Evolutionary conservation across 352 stramenopile species (phyloP).

Genomic region (Globisporangium mamillatum): DNA sequence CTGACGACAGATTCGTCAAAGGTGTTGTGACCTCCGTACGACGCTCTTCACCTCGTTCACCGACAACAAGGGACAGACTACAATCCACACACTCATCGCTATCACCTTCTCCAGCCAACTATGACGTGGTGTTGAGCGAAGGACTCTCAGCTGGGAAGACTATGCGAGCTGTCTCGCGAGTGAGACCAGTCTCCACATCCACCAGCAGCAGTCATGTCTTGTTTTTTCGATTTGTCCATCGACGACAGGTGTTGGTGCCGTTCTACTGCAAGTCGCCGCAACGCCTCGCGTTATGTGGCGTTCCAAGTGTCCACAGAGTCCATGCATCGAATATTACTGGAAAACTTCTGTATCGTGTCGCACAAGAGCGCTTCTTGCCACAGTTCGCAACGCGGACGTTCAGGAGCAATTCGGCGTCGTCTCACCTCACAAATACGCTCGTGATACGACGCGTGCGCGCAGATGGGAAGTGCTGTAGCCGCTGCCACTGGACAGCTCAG

Average conservation of each 20-base stretch:
- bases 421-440: slow-evolving; percentile 21
- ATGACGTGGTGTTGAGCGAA: slow-evolving; percentile 25
- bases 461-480: slow-evolving; percentile 41
- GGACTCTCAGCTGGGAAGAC: slow-evolving; percentile 11
- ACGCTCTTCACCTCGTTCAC: slow-evolving; percentile 5
- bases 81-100: not conserved
- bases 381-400: slow-evolving; percentile 5
- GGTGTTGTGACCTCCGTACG: slow-evolving; percentile 11
- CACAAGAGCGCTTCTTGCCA: slow-evolving; percentile 19
- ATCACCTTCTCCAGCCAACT: not conserved
- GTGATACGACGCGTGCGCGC: slow-evolving; percentile 40
- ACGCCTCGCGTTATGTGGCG: slow-evolving; percentile 32
- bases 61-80: not conserved
- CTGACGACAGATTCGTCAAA: slow-evolving; percentile 25
- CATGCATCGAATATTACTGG: slow-evolving; percentile 24
- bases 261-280: slow-evolving; percentile 50
- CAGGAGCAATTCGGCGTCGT: not conserved
- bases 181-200: not conserved
- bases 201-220: slow-evolving; percentile 12
- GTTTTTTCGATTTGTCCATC: slow-evolving; percentile 48
- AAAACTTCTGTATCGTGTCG: slow-evolving; percentile 29
- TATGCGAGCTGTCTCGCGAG: slow-evolving; percentile 11
- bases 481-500: slow-evolving; percentile 50
- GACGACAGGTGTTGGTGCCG: slow-evolving; percentile 34
- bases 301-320: slow-evolving; percentile 33